Evolutionary conservation across 2,329 filamentous ascomycete genomes (phyloP).

Genomic region (Leptographium procerum): DNA sequence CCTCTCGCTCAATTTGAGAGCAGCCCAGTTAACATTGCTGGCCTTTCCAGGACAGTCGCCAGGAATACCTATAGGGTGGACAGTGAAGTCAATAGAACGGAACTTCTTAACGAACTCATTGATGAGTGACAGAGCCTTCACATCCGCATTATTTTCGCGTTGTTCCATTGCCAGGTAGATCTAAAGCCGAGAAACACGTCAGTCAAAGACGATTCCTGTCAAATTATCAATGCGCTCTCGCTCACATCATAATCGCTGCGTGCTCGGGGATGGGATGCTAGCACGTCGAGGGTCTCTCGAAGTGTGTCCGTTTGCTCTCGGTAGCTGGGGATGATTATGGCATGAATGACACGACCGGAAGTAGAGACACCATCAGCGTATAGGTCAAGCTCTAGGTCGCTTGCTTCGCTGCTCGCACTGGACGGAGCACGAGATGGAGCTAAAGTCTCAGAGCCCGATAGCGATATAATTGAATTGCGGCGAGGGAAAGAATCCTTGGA

Average conservation of each 20-base stretch:
- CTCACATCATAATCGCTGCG: constrained; percentile 57
- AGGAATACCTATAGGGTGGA: constrained; percentile 54
- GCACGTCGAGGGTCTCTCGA: constrained; percentile 55
- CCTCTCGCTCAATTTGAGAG: constrained; percentile 51
- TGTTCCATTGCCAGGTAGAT: constrained; percentile 64
- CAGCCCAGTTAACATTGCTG: constrained; percentile 63
- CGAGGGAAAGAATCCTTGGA: constrained; percentile 34
- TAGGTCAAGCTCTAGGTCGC: constrained; percentile 36
- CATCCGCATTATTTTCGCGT: constrained; percentile 48
- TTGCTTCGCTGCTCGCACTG: constrained; percentile 38
- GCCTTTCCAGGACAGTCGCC: constrained; percentile 64
- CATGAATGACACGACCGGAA: constrained; percentile 44
- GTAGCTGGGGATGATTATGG: constrained; percentile 62
- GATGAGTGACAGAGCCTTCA: constrained; percentile 52
- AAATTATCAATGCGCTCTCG: constrained; percentile 14
- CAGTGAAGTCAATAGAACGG: constrained; percentile 53
- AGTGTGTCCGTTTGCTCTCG: constrained; percentile 61
- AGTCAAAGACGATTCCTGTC: no score
- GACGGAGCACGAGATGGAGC: constrained; percentile 35
- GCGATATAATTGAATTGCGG: constrained; percentile 41
- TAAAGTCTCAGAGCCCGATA: constrained; percentile 45
- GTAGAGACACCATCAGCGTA: constrained; percentile 30
- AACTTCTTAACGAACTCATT: constrained; percentile 54
- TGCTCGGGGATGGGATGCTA: constrained; percentile 56
- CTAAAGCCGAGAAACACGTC: constrained; percentile 23